phyloP scores from a whole-genome alignment of 2,329 filamentous ascomycete species.

The Exophiala spinifera region DNA sequence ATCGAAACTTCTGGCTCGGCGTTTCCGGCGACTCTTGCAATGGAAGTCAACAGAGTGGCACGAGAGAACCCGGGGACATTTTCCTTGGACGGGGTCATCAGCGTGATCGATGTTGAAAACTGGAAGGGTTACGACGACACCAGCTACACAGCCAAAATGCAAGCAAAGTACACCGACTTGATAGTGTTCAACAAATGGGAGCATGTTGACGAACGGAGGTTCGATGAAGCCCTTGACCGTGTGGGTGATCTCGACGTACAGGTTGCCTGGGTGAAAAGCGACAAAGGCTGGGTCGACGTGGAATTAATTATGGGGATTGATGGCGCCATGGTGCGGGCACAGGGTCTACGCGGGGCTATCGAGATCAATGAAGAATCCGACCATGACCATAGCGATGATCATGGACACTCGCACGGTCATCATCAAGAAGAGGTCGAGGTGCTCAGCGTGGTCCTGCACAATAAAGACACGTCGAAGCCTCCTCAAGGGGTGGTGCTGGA shows the following conservation, averaged over 20 bases:
- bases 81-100: conserved; percentile 80
- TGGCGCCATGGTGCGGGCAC: conserved; percentile 59
- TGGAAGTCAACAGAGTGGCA: conserved; percentile 80
- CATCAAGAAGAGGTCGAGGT: conserved; percentile 90
- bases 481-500: conserved; percentile 47
- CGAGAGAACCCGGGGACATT: conserved; percentile 61
- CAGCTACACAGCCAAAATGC: conserved; percentile 80
- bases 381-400: conserved; percentile 38
- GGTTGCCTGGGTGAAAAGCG: conserved; percentile 79
- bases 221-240: conserved; percentile 75
- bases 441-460: conserved; percentile 64
- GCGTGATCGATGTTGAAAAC: conserved; percentile 90
- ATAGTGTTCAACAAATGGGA: conserved; percentile 96
- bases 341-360: conserved; percentile 36
- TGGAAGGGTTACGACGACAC: conserved; percentile 92
- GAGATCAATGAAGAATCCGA: conserved; percentile 35
- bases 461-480: conserved; percentile 41
- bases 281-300: conserved; percentile 72
- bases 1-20: conserved; percentile 90
- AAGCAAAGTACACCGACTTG: conserved; percentile 85
- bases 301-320: conserved; percentile 85
- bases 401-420: conserved; percentile 47
- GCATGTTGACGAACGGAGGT: conserved; percentile 64
- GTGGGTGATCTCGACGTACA: conserved; percentile 79
- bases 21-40: conserved; percentile 81